A percentile compares a stretch with the other conserved stretches of the same genome.
Conservation (phyloP, 2,329 filamentous ascomycete species). For the Calonectria pauciramosa region DNA sequence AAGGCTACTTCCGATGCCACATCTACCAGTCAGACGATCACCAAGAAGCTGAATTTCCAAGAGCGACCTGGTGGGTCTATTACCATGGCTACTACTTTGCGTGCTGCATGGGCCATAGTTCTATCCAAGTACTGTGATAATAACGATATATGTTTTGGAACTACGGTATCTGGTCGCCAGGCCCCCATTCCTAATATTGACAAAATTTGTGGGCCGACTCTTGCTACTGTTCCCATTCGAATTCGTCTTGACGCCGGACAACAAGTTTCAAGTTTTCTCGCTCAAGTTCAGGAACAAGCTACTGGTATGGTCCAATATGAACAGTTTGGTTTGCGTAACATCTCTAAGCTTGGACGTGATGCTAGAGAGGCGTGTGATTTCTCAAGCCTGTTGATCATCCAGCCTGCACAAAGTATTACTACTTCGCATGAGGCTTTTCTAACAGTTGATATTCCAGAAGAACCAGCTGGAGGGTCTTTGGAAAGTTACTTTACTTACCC, state of each 20-base stretch:
- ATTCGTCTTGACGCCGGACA: constrained; percentile 49
- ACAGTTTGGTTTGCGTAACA: constrained; percentile 39
- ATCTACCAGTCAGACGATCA: constrained; percentile 56
- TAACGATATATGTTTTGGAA: constrained; percentile 57
- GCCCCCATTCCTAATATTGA: constrained; percentile 38
- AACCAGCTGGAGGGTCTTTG: not conserved
- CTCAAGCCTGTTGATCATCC: constrained; percentile 47
- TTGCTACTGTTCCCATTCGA: constrained; percentile 58
- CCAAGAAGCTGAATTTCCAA: not conserved
- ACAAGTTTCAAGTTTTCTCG: constrained; percentile 24
- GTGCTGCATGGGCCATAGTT: constrained; percentile 64
- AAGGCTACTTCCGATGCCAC: constrained; percentile 56
- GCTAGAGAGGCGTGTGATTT: constrained; percentile 41
- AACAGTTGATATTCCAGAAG: not conserved
- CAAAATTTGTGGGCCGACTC: constrained; percentile 45
- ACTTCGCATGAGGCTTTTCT: not conserved
- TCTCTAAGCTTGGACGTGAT: constrained; percentile 29
- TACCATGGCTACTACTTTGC: constrained; percentile 31
- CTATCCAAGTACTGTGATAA: constrained; percentile 61
- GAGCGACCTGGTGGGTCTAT: not conserved
- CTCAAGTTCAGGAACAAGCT: constrained; percentile 26
- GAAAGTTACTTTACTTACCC: constrained; percentile 11
- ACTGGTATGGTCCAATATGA: constrained; percentile 35
- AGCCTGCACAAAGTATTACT: constrained; percentile 18
- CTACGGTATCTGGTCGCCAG: constrained; percentile 57